Percentiles rank a stretch among this genome's conserved stretches.
Evolutionary conservation across 1,284 basidiomycete genomes (phyloP).

Genomic region (Rhodotorula mucilaginosa): DNA sequence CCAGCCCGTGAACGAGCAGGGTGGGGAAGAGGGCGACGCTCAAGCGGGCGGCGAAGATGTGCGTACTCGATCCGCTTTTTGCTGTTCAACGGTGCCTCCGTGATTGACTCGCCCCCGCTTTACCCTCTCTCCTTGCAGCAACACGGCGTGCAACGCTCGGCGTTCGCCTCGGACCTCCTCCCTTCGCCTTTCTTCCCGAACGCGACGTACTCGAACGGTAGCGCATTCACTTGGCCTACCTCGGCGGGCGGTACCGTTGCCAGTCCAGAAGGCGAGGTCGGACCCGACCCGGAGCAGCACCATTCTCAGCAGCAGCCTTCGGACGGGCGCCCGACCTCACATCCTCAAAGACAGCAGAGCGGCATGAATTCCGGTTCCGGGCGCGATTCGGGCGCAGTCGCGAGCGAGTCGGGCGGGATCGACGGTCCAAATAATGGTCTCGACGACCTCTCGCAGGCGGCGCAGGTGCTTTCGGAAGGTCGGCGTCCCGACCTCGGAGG

Average conservation of each 20-base stretch:
- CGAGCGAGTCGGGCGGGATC: no score
- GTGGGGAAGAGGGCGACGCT: neutral
- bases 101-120: neutral
- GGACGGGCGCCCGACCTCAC: neutral
- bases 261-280: neutral
- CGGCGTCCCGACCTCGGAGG: neutral
- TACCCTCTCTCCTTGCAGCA: neutral
- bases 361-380: no score
- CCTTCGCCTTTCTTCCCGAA: conserved; percentile 33
- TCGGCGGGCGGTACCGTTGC: neutral
- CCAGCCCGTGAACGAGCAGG: neutral
- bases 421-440: neutral
- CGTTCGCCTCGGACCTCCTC: conserved; percentile 33
- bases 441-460: neutral
- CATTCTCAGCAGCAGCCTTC: neutral
- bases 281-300: neutral
- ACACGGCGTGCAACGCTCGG: conserved; percentile 9
- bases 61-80: neutral
- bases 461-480: neutral
- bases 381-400: no score
- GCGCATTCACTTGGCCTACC: neutral
- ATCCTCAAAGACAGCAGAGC: no score
- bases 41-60: conserved; percentile 15
- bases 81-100: no score
- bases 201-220: neutral